Base-by-base conservation (phyloP, 441 rosid species). In the Pelargonium australe region DNA sequence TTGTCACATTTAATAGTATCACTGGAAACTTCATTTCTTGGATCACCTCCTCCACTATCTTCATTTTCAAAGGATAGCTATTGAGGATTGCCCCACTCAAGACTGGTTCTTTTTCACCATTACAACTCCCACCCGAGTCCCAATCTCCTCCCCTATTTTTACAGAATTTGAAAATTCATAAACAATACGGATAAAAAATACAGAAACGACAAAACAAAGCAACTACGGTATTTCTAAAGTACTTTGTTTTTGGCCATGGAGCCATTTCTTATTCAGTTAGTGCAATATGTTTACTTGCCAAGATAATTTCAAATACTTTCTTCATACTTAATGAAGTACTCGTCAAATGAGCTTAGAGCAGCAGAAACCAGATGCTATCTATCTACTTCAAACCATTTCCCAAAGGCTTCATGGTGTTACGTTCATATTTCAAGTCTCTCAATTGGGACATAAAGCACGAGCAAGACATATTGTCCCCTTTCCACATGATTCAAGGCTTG, bases 81-180 rank as follows among this genome's bases (percentile, higher is more conserved):
- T 84, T 75, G 2, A 89, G 86, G 77, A 91, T 76, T 34, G 87
- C 51, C 53, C 92, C 96, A 1, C 73, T 81, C 69, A 77, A 68
- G 57, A 88, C 74, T 28, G 96, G 99, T 68, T 81, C 81, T 3
- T 75, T 82, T 79, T 91, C 98, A 74, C 95, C 95, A 1, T 77
- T 81, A 79, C 97, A 91, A 7, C 95, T 71, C 64, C 96, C 99
- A 47, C 99, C 99, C 0, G 95, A 91, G 81, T 94, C 61, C 61
- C 61, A 55, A 3, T 55, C 61, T 55, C 61, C 61, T 2, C 61
- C 61, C 61, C 61, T 55, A 9, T 55, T 55, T 14, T 14, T 5
- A 16, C 23, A 53, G 40, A 34, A 53, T 16, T 5, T 6, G 8
- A 16, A 53, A 14, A 53, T 16, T 5, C 20, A 13, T 53, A 53